Base-by-base conservation (phyloP, 108 stramenopile species). In the Skeletonema menzelii region DNA sequence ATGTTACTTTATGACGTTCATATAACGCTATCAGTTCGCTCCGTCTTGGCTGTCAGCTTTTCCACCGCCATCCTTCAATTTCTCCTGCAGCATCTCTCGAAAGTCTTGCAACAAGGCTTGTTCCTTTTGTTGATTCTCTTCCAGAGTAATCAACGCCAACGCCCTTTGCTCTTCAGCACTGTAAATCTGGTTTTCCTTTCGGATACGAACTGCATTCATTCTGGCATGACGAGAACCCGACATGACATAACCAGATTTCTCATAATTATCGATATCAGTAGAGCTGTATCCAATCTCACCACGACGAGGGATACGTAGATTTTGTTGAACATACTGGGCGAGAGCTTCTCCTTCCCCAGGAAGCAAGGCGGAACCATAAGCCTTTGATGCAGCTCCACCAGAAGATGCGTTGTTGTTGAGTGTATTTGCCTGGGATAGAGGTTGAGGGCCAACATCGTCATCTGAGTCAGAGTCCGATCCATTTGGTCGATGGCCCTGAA, bases 101-200 rank as follows among this genome's bases (percentile, higher is more conserved):
- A 97, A 97, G 65, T 98, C 96, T 69, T 94, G 89, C 86, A 99
- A 71, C 57, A 98, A 73, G n/a, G 89, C 91, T 40, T 88, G 86
- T 67, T 99, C 98, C 81, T 97, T 96, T 79, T 97, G 97, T 76
- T 97, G 96, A 72, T 97, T 96, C 82, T 98, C 97, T 81, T 99
- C 98, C 76, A 97, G 84, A 44, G 94, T 97, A 65, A 98, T 95
- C 62, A 98, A 73, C 13, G 99, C 99, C 64, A 99, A 82, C 1
- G 97, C 98, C 6, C 96, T 83, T 62, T 98, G 97, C 79, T 99
- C 99, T 82, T 98, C 98, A 12, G 98, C 98, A 35, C 89, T 88
- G 76, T 97, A 98, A 34, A 99, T 96, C 84, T 99, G 99, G 77
- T 98, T 98, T 82, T 99, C 99, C 89, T 99, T 99, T n/a, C 99